Conservation (phyloP, 179 eudicot genomes). For the Sideroxylon spinosum region DNA sequence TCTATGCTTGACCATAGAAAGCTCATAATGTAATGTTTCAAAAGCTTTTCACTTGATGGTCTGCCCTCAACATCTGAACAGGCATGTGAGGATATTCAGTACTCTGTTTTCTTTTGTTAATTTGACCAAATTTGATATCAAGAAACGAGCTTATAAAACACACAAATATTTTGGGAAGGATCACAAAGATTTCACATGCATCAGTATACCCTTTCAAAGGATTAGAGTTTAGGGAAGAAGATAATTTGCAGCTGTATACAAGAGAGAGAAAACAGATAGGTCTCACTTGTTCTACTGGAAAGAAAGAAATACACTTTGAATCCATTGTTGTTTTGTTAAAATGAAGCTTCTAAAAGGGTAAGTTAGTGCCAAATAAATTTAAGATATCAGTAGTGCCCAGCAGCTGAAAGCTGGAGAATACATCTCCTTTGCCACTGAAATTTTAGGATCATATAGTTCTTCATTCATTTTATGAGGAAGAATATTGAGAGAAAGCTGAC, state of each 20-base stretch:
- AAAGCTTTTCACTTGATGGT: not conserved
- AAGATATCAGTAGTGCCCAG: not conserved
- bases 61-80: not conserved
- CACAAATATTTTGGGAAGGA: too few relatives aligned
- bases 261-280: not conserved
- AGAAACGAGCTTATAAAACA: too few relatives aligned
- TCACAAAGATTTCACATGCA: too few relatives aligned
- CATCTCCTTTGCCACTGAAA: not conserved
- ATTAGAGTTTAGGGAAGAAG: not conserved
- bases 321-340: not conserved
- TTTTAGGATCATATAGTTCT: too few relatives aligned
- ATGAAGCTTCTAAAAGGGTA: not conserved
- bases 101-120: not conserved
- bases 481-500: not conserved
- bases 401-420: not conserved
- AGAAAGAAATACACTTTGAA: not conserved
- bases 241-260: not conserved
- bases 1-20: not conserved
- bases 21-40: too few relatives aligned
- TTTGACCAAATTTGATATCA: not conserved
- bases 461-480: too few relatives aligned
- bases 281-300: not conserved
- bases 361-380: not conserved
- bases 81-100: not conserved
- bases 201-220: too few relatives aligned